Base-by-base conservation (phyloP, 495 filamentous ascomycete species). In the Aspergillus wentii region DNA sequence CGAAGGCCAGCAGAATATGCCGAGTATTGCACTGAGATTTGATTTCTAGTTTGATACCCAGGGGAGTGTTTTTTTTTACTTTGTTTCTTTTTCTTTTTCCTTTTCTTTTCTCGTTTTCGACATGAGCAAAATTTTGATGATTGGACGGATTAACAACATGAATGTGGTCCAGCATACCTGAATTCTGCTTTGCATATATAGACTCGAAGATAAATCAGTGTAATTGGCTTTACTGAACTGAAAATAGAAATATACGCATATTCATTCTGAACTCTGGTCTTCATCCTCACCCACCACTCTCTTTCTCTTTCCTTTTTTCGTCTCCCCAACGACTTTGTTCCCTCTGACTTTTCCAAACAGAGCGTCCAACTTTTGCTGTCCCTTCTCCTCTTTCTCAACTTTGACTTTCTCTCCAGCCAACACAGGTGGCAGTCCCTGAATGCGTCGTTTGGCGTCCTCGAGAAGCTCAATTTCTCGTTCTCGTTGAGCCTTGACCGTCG, bases 1-100 rank as follows among this genome's bases (percentile, higher is more conserved):
- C 2, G 62, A 34, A 8, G 72, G 62, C 29, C 71, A 72, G 22
- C 77, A 69, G 42, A 78, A 51, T 30, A 72, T 81, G 61, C 94
- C 92, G 10, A 94, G 66, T 43, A 99, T 99, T 74, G 88, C 88
- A 35, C 55, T 99, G 59, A 87, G 91, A 71, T 89, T 97, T 84
- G 75, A 95, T 54, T 96, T 98, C 75, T 72, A 56, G 31, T 14
- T 33, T n/a, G n/a, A n/a, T n/a, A n/a, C n/a, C n/a, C n/a, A n/a
- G n/a, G n/a, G n/a, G n/a, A n/a, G n/a, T 31, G 14, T 14, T 32
- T 30, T 16, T 41, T 23, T 30, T 34, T 25, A 3, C 5, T 21
- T 26, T 17, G 16, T 8, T 35, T 26, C 0, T 15, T 35, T 25
- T 40, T 27, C 5, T 18, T 38, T 40, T 3, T 30, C 1, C 14